Percentiles rank a stretch among this genome's conserved stretches.
Evolutionary conservation across 2,329 filamentous ascomycete genomes (phyloP).

Genomic region (Paraphaeosphaeria sporulosa): DNA sequence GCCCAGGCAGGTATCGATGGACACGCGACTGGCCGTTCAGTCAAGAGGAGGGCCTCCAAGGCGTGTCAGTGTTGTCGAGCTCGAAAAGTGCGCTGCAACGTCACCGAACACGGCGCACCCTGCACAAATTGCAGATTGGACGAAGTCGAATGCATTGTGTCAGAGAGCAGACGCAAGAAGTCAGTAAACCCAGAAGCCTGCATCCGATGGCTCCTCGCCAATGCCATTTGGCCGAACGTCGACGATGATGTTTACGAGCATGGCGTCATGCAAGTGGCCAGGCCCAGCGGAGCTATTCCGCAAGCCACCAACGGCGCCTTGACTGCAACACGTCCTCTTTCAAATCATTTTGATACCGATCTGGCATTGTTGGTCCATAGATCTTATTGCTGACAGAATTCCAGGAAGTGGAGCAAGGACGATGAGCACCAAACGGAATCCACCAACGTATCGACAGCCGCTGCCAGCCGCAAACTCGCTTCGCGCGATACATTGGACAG

Average conservation of each 20-base stretch:
- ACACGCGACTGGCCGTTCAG: conserved; percentile 59
- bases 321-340: conserved; percentile 25
- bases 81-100: conserved; percentile 92
- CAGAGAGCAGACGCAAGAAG: conserved; percentile 84
- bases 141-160: conserved; percentile 74
- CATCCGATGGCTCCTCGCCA: conserved; percentile 32
- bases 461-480: conserved; percentile 46
- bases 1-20: conserved; percentile 63
- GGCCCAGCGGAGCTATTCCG: conserved; percentile 21
- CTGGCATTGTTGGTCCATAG: conserved; percentile 8
- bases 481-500: conserved; percentile 49
- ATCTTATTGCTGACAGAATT: conserved; percentile 29
- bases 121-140: conserved; percentile 88
- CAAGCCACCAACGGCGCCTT: conserved; percentile 29
- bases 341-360: neutral
- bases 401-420: conserved; percentile 54
- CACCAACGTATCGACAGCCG: conserved; percentile 11
- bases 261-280: conserved; percentile 35
- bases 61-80: conserved; percentile 89
- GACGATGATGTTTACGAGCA: conserved; percentile 15
- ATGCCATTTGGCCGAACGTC: conserved; percentile 20
- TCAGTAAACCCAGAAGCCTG: conserved; percentile 58
- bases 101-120: conserved; percentile 83
- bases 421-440: conserved; percentile 43
- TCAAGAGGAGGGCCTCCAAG: conserved; percentile 87